Conservation (phyloP, 2,329 filamentous ascomycete species). For the Colletotrichum cereale region DNA sequence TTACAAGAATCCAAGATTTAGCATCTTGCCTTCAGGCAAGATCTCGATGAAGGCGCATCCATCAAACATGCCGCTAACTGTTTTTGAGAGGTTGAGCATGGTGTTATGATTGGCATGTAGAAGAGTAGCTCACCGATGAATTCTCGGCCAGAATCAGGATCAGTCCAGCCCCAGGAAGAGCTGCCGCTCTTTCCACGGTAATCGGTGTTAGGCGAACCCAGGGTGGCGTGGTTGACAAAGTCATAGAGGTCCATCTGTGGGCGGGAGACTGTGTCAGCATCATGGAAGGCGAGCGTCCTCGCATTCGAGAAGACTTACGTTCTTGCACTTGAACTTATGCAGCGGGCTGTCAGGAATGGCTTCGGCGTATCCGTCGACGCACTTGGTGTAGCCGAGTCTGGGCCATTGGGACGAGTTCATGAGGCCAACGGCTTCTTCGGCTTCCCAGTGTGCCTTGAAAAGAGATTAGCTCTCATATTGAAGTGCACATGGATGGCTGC, state of each 20-base stretch:
- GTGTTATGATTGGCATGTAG: too few relatives aligned
- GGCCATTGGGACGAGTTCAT: slow-evolving; percentile 44
- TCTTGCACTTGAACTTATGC: slow-evolving; percentile 44
- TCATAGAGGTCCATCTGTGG: slow-evolving; percentile 62
- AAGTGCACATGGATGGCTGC: rapidly evolving
- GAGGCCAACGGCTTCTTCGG: slow-evolving; percentile 41
- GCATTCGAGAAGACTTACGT: slow-evolving; percentile 20
- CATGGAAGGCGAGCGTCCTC: too few relatives aligned
- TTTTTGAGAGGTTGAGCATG: not conserved
- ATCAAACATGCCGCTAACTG: slow-evolving; percentile 48
- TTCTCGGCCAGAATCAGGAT: slow-evolving; percentile 51
- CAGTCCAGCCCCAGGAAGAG: slow-evolving; percentile 58
- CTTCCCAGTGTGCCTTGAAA: slow-evolving; percentile 38
- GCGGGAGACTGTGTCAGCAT: too few relatives aligned
- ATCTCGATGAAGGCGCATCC: slow-evolving; percentile 61
- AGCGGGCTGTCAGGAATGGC: slow-evolving; percentile 42
- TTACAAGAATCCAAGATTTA: slow-evolving; percentile 57
- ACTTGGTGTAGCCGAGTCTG: slow-evolving; percentile 43
- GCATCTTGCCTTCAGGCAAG: slow-evolving; percentile 54
- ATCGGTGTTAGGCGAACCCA: slow-evolving; percentile 56
- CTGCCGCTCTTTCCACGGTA: slow-evolving; percentile 45
- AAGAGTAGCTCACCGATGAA: slow-evolving; percentile 25
- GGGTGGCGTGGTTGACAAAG: slow-evolving; percentile 64
- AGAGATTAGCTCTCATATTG: not conserved
- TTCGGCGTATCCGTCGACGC: slow-evolving; percentile 42